These are phyloP conservation scores for Boletus barrowsii DNA, from an alignment of 768 basidiomycete genomes.

Conservation along the genomic window DNA sequence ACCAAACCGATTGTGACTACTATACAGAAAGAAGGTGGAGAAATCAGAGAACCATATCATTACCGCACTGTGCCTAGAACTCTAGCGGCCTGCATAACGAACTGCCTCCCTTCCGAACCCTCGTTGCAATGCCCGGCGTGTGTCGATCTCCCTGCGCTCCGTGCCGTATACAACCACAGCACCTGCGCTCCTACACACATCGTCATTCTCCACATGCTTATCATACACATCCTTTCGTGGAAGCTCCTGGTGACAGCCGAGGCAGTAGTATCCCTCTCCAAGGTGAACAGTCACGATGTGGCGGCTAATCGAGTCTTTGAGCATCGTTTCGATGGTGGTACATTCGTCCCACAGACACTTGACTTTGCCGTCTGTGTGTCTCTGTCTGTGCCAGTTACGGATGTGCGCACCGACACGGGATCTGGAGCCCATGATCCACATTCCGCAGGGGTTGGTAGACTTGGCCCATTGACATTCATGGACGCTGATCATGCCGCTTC, in stretches of 20 bases:
- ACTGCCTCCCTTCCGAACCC: background rate
- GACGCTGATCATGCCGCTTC: background rate
- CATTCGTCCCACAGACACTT: slow-evolving; percentile 8
- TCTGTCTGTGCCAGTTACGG: slow-evolving; percentile 1
- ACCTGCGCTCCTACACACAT: background rate
- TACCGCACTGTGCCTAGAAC: no score
- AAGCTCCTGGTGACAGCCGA: background rate
- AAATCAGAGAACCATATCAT: no score
- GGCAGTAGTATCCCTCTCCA: background rate
- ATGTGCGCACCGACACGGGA: background rate
- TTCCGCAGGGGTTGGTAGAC: background rate
- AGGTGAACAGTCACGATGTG: slow-evolving; percentile 8
- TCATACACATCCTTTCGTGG: slow-evolving; percentile 5
- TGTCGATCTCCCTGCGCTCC: background rate
- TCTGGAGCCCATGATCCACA: slow-evolving; percentile 9
- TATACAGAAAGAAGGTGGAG: no score
- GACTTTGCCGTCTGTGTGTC: background rate
- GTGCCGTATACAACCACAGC: background rate
- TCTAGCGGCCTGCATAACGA: background rate
- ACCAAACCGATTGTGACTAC: no score
- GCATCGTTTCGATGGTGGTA: background rate
- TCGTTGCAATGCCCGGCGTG: background rate
- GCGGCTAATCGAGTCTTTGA: background rate
- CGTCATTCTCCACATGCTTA: background rate
- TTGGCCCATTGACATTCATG: slow-evolving; percentile 7